A percentile compares a stretch with the other conserved stretches of the same genome.
These are phyloP conservation scores for Camellia lanceoleosa DNA, from an alignment of 148 eudicot genomes.

Conservation along the genomic window DNA sequence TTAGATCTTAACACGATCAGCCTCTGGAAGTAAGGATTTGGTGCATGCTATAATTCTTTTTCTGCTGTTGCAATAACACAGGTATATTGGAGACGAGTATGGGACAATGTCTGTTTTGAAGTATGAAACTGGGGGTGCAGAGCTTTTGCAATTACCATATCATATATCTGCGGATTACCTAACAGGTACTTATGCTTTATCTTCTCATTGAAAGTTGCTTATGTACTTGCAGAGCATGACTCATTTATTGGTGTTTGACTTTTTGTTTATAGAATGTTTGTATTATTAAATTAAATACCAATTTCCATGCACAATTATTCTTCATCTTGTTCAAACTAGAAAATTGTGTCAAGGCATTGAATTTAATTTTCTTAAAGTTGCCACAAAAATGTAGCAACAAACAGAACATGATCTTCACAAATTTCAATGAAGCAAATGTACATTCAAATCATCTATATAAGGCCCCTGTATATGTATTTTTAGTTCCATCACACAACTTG, in stretches of 20 bases:
- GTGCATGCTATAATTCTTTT: constrained; percentile 8
- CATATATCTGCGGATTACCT: constrained; percentile 27
- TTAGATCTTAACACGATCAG: too few species aligned
- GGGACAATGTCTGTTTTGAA: constrained; percentile 39
- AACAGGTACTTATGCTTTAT: constrained; percentile 26
- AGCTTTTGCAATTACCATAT: constrained; percentile 32
- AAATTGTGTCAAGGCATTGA: background rate
- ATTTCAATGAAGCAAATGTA: background rate
- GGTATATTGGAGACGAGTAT: constrained; percentile 49
- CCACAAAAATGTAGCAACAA: background rate
- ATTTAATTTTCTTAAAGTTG: constrained; percentile 7
- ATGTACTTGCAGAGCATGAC: background rate
- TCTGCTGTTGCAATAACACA: constrained; percentile 15
- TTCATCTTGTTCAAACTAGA: background rate
- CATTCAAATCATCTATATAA: background rate
- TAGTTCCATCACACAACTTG: background rate
- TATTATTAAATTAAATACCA: background rate
- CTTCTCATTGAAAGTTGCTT: background rate
- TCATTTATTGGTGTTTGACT: background rate
- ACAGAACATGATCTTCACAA: background rate
- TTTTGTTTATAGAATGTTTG: background rate
- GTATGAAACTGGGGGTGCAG: constrained; percentile 29
- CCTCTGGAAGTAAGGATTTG: background rate
- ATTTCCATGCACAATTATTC: constrained; percentile 3
- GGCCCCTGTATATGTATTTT: background rate